These are phyloP conservation scores for Cercospora janseana DNA, from an alignment of 2,329 filamentous ascomycete species.

Conservation along the genomic window DNA sequence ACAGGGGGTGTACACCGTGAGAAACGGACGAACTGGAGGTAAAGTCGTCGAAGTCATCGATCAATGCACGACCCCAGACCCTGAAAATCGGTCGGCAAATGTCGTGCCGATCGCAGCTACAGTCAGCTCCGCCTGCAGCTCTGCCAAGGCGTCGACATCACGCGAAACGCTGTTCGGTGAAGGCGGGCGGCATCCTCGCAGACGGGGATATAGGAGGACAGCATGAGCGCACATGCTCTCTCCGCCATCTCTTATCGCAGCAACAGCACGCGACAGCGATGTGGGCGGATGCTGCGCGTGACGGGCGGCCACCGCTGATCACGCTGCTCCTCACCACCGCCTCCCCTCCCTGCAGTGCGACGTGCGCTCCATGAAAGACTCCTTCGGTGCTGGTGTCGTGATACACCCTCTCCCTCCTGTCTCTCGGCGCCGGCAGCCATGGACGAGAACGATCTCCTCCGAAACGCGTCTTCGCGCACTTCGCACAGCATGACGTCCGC, in stretches of 20 bases:
- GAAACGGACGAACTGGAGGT: not conserved
- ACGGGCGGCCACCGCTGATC: conserved; percentile 2
- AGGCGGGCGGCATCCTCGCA: too few species aligned
- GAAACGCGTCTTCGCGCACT: not conserved
- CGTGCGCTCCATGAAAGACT: not conserved
- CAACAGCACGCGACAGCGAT: conserved; percentile 3
- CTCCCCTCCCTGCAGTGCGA: conserved; percentile 2
- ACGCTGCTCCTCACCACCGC: not conserved
- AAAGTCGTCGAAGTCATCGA: conserved; percentile 9
- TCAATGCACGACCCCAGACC: conserved; percentile 1
- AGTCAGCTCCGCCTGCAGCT: not conserved
- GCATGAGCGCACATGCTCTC: not conserved
- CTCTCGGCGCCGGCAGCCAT: conserved; percentile 2
- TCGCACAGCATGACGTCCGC: conserved; percentile 1
- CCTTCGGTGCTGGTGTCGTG: conserved; percentile 2
- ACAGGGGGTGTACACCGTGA: not conserved
- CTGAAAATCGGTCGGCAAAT: conserved; percentile 1
- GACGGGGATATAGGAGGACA: not conserved
- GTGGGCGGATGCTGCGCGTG: not conserved
- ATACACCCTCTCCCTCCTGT: not conserved
- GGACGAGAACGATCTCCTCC: not conserved
- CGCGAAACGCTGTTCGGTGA: too few species aligned
- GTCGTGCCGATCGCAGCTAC: not conserved
- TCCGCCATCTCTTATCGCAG: not conserved
- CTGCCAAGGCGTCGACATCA: not conserved